These are phyloP conservation scores for Thalassiosira sp. DNA, from an alignment of 352 stramenopile species.

Conservation along the genomic window DNA sequence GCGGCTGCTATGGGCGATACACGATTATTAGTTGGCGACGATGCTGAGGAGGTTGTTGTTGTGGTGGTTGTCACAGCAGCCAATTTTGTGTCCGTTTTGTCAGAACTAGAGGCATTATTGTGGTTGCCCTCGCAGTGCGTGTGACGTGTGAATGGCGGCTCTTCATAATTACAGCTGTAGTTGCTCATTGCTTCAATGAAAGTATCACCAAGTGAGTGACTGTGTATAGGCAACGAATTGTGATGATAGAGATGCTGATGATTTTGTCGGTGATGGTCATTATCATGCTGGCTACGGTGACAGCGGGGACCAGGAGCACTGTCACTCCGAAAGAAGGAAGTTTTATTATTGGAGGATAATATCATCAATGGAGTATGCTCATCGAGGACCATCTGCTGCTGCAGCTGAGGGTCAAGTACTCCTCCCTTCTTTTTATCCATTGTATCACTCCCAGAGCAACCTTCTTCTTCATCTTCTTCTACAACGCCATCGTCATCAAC, in stretches of 20 bases:
- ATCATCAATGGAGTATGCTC: slow-evolving; percentile 40
- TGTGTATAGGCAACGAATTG: slow-evolving; percentile 13
- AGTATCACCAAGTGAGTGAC: slow-evolving; percentile 38
- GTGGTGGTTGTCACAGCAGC: too few relatives aligned
- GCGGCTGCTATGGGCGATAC: background rate
- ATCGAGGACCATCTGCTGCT: too few relatives aligned
- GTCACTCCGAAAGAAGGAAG: slow-evolving; percentile 11
- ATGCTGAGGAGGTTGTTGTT: background rate
- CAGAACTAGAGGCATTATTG: too few relatives aligned
- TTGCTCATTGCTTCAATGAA: slow-evolving; percentile 52
- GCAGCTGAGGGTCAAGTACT: background rate
- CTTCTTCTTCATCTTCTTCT: slow-evolving; percentile 6
- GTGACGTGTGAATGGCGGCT: background rate
- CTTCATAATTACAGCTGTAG: slow-evolving; percentile 42
- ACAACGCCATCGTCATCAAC: background rate
- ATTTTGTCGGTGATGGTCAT: slow-evolving; percentile 1
- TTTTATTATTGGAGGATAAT: background rate
- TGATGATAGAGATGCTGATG: background rate
- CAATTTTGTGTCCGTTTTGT: too few relatives aligned
- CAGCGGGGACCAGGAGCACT: slow-evolving; percentile 1
- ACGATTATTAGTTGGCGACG: background rate
- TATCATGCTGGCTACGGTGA: background rate
- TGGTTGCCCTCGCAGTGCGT: too few relatives aligned
- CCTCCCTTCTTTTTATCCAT: too few relatives aligned
- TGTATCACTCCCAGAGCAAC: too few relatives aligned